Evolutionary conservation across 83 land plant genomes (phyloP), one percentile per base, ranked within the genome.

Genomic region (Larix sibirica): DNA sequence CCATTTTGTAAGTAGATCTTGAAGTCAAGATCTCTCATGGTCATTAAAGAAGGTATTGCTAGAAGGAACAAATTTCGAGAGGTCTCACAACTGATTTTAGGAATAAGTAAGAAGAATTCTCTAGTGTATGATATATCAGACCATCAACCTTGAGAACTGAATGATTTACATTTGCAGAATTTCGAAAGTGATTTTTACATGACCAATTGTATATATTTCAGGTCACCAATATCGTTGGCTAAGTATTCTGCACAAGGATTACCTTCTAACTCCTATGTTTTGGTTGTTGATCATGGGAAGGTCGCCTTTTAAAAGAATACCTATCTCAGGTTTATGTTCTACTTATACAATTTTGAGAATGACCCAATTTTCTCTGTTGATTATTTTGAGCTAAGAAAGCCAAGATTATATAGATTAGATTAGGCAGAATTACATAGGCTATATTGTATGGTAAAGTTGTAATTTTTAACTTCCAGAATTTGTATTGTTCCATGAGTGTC

Each of bases 211-310:
- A 3, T 33, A 38, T 82, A 31, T 82, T 75, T 62, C 82, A 84
- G 83, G 79, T 88, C 89, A 38, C 83, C 89, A n/a, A 79, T 86
- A 8, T 86, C 97, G 0, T 82, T 96, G 5, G 99, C 97, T 13
- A 94, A 91, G 77, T 93, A 94, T 81, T 94, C 94, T 56, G 81
- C 92, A 20, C 93, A 81, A 84, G 92, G 91, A 70, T 88, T 96
- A 18, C 87, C 97, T 3, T 83, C 75, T 28, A 89, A 84, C 23
- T 88, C 91, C 28, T 86, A 84, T 12, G 91, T 96, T 12, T 71
- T 94, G 10, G 92, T 93, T 68, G 92, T 96, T 69, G 83, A 89
- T 79, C 92, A 93, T 81, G 97, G 99, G 42, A 91, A 91, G 87
- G 79, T 90, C 31, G 65, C 90, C 9, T 91, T 89, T 65, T 74